These are phyloP conservation scores for Fusarium aywerte DNA, from an alignment of 2,329 filamentous ascomycete genomes.

Conservation along the genomic window DNA sequence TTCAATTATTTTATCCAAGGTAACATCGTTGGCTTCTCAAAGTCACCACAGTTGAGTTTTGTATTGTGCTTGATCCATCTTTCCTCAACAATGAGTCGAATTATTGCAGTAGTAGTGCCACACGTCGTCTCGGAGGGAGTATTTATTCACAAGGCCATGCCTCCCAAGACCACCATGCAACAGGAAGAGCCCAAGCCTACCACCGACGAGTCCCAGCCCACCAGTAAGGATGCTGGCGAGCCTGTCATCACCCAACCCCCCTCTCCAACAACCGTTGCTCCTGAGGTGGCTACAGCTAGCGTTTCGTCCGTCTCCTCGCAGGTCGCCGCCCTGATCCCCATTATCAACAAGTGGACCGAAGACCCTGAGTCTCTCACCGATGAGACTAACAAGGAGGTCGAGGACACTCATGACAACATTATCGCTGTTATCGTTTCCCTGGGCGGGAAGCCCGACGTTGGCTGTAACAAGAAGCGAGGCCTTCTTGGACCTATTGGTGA, in stretches of 20 bases:
- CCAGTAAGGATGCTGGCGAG: not conserved
- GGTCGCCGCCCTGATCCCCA: conserved; percentile 17
- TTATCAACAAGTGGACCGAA: conserved; percentile 31
- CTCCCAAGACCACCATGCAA: too few species aligned
- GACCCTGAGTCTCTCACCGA: conserved; percentile 17
- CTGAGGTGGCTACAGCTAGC: conserved; percentile 30
- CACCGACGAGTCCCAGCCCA: too few species aligned
- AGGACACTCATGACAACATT: conserved; percentile 15
- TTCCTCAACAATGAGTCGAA: too few species aligned
- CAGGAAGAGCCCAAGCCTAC: too few species aligned
- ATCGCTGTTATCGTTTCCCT: conserved; percentile 15
- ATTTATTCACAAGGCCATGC: too few species aligned
- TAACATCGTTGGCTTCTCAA: too few species aligned
- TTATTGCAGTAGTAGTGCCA: too few species aligned
- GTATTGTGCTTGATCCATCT: too few species aligned
- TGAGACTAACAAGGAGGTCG: conserved; percentile 24
- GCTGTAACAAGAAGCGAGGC: conserved; percentile 26
- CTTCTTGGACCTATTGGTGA: conserved; percentile 28
- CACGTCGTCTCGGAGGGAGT: too few species aligned
- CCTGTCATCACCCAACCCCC: conserved; percentile 26
- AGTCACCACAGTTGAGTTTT: too few species aligned
- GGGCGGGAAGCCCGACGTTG: conserved; percentile 23
- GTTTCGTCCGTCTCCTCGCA: conserved; percentile 26
- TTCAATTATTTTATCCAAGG: too few species aligned
- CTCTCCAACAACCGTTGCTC: conserved; percentile 12